Evolutionary conservation across 345 rosid species (phyloP).

Genomic region (Euphorbia peplus): DNA sequence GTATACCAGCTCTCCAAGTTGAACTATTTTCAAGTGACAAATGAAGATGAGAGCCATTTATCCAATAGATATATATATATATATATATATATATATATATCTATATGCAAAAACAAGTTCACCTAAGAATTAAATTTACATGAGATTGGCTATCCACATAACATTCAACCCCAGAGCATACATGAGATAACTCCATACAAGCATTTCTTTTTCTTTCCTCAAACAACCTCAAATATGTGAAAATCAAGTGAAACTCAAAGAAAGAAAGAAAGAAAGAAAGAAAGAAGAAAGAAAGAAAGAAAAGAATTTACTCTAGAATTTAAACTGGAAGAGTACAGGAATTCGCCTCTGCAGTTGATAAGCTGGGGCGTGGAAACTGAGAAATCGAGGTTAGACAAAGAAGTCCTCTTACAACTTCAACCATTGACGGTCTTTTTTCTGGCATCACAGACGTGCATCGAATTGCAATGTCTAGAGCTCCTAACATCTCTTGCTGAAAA

Average conservation of each 20-base stretch:
- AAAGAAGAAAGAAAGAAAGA: too few species aligned
- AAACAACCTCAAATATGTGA: slow-evolving; percentile 2
- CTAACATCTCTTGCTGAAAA: slow-evolving; percentile 57
- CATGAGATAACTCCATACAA: neutral
- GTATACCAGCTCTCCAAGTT: too few species aligned
- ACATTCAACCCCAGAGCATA: slow-evolving; percentile 8
- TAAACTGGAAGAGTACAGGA: slow-evolving; percentile 11
- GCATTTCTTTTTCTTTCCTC: neutral
- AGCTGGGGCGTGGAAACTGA: slow-evolving; percentile 20
- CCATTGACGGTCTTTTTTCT: slow-evolving; percentile 73
- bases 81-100: too few species aligned
- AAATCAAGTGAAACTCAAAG: neutral
- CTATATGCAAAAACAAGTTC: too few species aligned
- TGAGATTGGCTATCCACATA: too few species aligned
- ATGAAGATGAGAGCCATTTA: too few species aligned
- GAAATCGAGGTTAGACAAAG: slow-evolving; percentile 38
- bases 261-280: too few species aligned
- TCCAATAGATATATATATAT: too few species aligned
- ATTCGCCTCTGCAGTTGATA: slow-evolving; percentile 25
- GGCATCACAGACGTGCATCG: slow-evolving; percentile 73
- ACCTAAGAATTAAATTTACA: too few species aligned
- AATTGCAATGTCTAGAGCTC: slow-evolving; percentile 65
- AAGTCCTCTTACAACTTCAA: slow-evolving; percentile 64
- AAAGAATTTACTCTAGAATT: neutral
- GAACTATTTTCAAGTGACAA: too few species aligned